Evolutionary conservation across 495 filamentous ascomycete genomes (phyloP).

Genomic region (Neurospora pannonica): DNA sequence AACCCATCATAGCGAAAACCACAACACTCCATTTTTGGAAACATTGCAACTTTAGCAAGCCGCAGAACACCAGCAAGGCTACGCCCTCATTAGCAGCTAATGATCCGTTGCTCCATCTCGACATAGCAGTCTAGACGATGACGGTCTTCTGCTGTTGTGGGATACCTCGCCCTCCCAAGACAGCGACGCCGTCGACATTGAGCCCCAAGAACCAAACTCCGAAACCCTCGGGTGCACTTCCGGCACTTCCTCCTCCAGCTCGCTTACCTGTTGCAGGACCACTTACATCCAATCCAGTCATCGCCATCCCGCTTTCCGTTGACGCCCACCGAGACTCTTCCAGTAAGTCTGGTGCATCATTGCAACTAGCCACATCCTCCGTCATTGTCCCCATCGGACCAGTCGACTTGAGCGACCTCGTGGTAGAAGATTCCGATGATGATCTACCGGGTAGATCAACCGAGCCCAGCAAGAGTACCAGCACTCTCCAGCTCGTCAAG

Average conservation of each 20-base stretch:
- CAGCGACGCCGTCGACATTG: constrained; percentile 15
- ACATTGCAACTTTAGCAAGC: neutral
- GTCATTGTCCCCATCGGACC: constrained; percentile 9
- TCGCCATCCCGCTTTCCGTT: neutral
- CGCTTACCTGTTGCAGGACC: constrained; percentile 12
- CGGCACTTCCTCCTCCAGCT: constrained; percentile 12
- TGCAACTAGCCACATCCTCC: neutral
- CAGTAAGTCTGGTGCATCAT: constrained; percentile 5
- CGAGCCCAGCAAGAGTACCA: constrained; percentile 20
- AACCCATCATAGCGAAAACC: neutral
- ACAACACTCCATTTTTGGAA: neutral
- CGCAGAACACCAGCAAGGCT: neutral
- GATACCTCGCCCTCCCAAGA: constrained; percentile 19
- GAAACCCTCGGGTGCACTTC: constrained; percentile 10
- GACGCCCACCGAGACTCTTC: neutral
- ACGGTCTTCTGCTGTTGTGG: constrained; percentile 32
- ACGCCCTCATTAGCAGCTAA: neutral
- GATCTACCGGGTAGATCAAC: constrained; percentile 10
- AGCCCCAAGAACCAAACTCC: neutral
- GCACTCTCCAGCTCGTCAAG: constrained; percentile 28
- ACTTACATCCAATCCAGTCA: constrained; percentile 14
- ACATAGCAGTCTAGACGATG: constrained; percentile 18
- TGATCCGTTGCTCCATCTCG: neutral
- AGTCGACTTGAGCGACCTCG: constrained; percentile 21
- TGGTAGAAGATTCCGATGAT: constrained; percentile 34